These are phyloP conservation scores for Didymella pomorum DNA, from an alignment of 2,329 filamentous ascomycete genomes.

Conservation along the genomic window DNA sequence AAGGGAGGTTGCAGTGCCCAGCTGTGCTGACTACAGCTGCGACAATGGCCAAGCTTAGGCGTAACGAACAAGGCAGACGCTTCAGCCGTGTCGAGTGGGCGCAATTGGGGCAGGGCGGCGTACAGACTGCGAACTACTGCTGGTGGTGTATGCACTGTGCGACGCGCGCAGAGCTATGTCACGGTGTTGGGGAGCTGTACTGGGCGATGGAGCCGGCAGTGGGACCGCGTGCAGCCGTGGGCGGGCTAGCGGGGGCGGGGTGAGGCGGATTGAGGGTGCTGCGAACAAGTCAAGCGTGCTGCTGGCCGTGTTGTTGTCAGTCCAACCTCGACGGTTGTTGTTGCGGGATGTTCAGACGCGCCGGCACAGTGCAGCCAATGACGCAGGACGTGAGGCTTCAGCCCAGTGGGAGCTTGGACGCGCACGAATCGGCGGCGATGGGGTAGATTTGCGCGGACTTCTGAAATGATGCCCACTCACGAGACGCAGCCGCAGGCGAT, in stretches of 20 bases:
- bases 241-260: constrained; percentile 20
- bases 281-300: constrained; percentile 1
- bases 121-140: constrained; percentile 6
- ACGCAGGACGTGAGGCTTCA: constrained; percentile 1
- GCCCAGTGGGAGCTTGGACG: not conserved
- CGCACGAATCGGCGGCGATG: constrained; percentile 4
- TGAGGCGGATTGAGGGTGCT: constrained; percentile 8
- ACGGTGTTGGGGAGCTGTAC: constrained; percentile 1
- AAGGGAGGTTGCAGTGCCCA: not conserved
- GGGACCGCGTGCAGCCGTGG: constrained; percentile 28
- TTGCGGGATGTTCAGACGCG: constrained; percentile 23
- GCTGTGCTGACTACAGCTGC: too few species aligned
- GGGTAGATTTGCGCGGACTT: not conserved
- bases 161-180: constrained; percentile 21
- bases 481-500: constrained; percentile 3
- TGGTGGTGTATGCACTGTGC: constrained; percentile 14
- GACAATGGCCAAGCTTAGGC: too few species aligned
- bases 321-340: not conserved
- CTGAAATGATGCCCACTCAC: constrained; percentile 8
- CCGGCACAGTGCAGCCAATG: constrained; percentile 22
- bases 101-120: constrained; percentile 23
- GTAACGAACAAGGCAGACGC: not conserved
- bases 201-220: constrained; percentile 10
- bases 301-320: constrained; percentile 26
- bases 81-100: constrained; percentile 11